These are phyloP conservation scores for Citrullus amarus DNA, from an alignment of 306 rosid genomes.

Conservation along the genomic window DNA sequence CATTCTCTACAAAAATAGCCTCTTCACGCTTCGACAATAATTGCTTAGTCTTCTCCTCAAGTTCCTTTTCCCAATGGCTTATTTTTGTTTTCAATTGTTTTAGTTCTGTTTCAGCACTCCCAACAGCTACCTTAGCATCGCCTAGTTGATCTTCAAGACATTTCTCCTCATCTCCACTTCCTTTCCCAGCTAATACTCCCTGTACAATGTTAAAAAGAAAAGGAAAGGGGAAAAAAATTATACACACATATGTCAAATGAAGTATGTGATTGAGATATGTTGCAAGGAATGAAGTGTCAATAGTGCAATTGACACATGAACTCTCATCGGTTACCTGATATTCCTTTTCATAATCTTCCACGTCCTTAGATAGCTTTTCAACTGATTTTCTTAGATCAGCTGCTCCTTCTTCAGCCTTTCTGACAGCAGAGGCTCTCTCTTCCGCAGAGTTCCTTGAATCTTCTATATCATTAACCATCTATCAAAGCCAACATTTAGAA, in stretches of 20 bases:
- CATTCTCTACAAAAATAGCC: constrained; percentile 71
- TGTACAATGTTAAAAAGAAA: constrained; percentile 9
- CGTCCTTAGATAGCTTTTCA: constrained; percentile 50
- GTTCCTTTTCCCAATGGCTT: constrained; percentile 71
- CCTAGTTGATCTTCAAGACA: constrained; percentile 81
- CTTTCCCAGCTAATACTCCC: constrained; percentile 90
- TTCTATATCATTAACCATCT: constrained; percentile 64
- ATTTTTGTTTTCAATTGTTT: constrained; percentile 74
- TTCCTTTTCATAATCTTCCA: constrained; percentile 72
- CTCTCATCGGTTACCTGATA: constrained; percentile 49
- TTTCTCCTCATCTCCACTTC: constrained; percentile 86
- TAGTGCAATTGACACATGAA: neutral
- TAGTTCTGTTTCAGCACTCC: constrained; percentile 77
- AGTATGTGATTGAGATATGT: neutral
- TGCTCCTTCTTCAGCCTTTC: constrained; percentile 81
- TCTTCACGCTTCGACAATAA: constrained; percentile 73
- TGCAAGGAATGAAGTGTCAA: neutral
- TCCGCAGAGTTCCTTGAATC: constrained; percentile 67
- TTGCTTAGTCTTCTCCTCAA: constrained; percentile 60
- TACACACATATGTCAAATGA: neutral
- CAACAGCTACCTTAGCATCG: constrained; percentile 89
- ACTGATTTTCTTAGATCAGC: constrained; percentile 64
- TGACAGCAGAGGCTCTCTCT: constrained; percentile 58
- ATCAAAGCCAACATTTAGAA: constrained; percentile 18
- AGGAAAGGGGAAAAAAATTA: neutral